Conservation (phyloP, 495 filamentous ascomycete genomes). For the Melanomma pulvis-pyrius region DNA sequence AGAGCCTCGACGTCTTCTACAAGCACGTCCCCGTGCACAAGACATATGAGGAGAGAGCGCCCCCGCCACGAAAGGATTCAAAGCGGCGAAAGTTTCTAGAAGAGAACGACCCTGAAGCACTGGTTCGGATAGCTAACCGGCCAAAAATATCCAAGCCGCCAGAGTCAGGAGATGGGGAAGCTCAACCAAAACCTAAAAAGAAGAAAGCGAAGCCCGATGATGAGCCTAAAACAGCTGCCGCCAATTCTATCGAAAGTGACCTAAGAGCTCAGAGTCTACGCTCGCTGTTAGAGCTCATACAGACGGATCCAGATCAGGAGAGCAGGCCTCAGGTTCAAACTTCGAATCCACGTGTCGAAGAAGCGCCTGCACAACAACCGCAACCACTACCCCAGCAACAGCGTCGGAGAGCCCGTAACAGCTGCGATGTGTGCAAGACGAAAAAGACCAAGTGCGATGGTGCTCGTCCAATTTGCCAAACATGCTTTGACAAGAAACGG, state of each 20-base stretch:
- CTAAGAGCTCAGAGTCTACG: conserved; percentile 36
- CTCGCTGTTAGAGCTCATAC: conserved; percentile 37
- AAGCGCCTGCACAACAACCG: conserved; percentile 1
- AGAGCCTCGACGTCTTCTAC: conserved; percentile 38
- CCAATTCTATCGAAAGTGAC: conserved; percentile 36
- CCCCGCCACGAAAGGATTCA: conserved; percentile 38
- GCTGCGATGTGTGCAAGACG: conserved; percentile 36
- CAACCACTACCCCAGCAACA: conserved; percentile 10
- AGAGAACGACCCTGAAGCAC: conserved; percentile 35
- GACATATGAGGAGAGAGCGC: conserved; percentile 41
- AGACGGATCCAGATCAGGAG: conserved; percentile 20
- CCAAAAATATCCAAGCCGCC: conserved; percentile 19
- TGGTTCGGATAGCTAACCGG: conserved; percentile 28
- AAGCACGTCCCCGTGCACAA: conserved; percentile 40
- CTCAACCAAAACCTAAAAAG: conserved; percentile 25
- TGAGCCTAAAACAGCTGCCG: conserved; percentile 12
- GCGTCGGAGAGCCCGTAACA: conserved; percentile 11
- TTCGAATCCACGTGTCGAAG: neutral
- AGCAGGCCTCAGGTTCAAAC: neutral
- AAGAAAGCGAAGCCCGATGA: conserved; percentile 27
- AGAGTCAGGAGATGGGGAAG: conserved; percentile 9
- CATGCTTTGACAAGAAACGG: conserved; percentile 31
- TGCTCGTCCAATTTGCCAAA: conserved; percentile 29
- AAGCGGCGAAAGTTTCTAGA: conserved; percentile 34
- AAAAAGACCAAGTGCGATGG: conserved; percentile 39